These are phyloP conservation scores for Brassica balearica DNA, from an alignment of 441 rosid species.

Conservation along the genomic window DNA sequence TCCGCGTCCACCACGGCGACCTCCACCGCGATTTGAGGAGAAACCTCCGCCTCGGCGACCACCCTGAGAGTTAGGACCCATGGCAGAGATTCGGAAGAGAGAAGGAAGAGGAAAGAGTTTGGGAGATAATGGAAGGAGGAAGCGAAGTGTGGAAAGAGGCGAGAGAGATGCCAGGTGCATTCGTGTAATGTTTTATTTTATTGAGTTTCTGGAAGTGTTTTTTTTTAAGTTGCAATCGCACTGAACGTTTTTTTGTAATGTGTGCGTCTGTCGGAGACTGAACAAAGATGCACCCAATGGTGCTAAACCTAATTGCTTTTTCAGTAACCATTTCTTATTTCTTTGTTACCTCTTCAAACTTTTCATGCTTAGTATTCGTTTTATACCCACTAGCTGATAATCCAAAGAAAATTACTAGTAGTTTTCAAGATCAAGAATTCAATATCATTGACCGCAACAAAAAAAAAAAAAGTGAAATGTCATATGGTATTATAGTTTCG, in stretches of 20 bases:
- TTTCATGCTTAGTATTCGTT: background rate
- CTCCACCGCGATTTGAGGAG: conserved; percentile 37
- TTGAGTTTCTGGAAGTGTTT: background rate
- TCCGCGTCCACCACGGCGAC: conserved; percentile 42
- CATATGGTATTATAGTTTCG: background rate
- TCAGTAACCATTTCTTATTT: background rate
- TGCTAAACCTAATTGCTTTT: background rate
- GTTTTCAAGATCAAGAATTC: background rate
- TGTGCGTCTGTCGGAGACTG: background rate
- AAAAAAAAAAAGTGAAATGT: background rate
- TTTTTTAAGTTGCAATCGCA: conserved; percentile 6
- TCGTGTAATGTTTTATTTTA: background rate
- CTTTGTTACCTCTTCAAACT: background rate
- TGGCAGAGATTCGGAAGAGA: conserved; percentile 47
- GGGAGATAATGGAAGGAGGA: conserved; percentile 28
- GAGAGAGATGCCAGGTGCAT: conserved; percentile 22
- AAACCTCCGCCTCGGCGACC: conserved; percentile 71
- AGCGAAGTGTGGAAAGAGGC: conserved; percentile 23
- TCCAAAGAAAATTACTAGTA: too few relatives aligned
- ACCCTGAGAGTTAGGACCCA: conserved; percentile 87
- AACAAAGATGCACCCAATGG: background rate
- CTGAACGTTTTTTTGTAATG: background rate
- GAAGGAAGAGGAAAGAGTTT: conserved; percentile 30
- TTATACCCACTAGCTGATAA: background rate
- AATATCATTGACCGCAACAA: too few relatives aligned